Conservation (phyloP, 2,329 filamentous ascomycete genomes). For the Cladosporium velox region DNA sequence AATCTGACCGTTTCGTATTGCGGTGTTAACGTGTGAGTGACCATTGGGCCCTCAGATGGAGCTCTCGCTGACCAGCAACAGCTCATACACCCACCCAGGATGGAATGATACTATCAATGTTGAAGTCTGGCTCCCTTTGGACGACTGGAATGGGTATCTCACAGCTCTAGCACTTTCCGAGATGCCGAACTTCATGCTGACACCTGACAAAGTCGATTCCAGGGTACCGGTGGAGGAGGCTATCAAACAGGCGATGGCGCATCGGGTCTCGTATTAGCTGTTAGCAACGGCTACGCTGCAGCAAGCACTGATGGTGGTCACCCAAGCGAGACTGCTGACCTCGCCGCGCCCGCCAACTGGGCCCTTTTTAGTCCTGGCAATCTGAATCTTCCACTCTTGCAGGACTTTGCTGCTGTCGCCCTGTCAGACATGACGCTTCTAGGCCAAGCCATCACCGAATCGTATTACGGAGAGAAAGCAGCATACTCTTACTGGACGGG, state of each 20-base stretch:
- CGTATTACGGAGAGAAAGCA: conserved; percentile 37
- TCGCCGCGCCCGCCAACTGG: conserved; percentile 28
- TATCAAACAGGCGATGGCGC: conserved; percentile 24
- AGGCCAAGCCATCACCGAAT: conserved; percentile 33
- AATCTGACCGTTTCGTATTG: conserved; percentile 15
- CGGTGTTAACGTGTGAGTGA: conserved; percentile 13
- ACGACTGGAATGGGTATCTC: conserved; percentile 33
- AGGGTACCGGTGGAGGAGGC: conserved; percentile 42
- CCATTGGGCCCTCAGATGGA: too few species aligned
- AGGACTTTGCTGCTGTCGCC: conserved; percentile 39
- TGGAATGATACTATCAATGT: conserved; percentile 30
- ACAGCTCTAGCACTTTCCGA: conserved; percentile 31
- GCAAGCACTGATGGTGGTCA: conserved; percentile 25
- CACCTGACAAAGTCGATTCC: conserved; percentile 29
- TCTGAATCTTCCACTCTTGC: conserved; percentile 37
- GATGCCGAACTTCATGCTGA: neutral
- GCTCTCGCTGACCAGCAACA: neutral
- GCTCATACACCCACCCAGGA: conserved; percentile 15
- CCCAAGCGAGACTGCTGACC: neutral
- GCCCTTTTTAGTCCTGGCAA: conserved; percentile 35
- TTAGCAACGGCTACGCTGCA: conserved; percentile 23
- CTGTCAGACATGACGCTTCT: conserved; percentile 41
- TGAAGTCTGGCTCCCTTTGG: conserved; percentile 37
- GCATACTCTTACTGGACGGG: conserved; percentile 43
- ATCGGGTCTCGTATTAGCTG: conserved; percentile 29